Conservation (phyloP, 2,329 filamentous ascomycete genomes). For the Neoascochyta sp. region DNA sequence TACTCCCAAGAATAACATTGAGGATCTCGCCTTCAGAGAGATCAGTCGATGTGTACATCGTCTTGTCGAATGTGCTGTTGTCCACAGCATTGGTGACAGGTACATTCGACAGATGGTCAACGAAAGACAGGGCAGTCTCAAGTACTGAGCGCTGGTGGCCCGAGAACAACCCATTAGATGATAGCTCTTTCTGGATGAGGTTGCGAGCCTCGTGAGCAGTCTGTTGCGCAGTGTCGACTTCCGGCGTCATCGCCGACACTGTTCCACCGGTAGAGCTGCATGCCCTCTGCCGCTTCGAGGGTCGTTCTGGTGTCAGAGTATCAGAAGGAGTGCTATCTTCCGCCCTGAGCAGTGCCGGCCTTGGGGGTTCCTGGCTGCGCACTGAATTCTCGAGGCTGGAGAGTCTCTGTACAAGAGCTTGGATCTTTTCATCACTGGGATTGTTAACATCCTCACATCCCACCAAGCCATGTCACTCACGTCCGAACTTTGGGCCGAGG, state of each 20-base stretch:
- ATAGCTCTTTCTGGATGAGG: constrained; percentile 29
- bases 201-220: constrained; percentile 22
- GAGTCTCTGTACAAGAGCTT: constrained; percentile 26
- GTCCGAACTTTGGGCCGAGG: constrained; percentile 25
- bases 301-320: constrained; percentile 14
- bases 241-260: constrained; percentile 10
- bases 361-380: constrained; percentile 8
- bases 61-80: constrained; percentile 22
- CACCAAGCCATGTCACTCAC: too few species aligned
- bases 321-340: constrained; percentile 1
- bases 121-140: constrained; percentile 29
- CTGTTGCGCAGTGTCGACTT: constrained; percentile 17
- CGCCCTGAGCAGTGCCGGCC: constrained; percentile 2
- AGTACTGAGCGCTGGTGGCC: constrained; percentile 28
- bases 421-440: constrained; percentile 27
- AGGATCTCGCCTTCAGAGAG: constrained; percentile 25
- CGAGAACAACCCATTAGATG: constrained; percentile 22
- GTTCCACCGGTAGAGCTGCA: constrained; percentile 10
- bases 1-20: constrained; percentile 25
- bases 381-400: constrained; percentile 27
- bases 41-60: constrained; percentile 22
- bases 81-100: constrained; percentile 20
- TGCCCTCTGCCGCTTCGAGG: constrained; percentile 19
- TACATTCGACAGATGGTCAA: constrained; percentile 27
- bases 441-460: too few species aligned